phyloP scores from a whole-genome alignment of 345 rosid genomes.

The Sapria himalayana region DNA sequence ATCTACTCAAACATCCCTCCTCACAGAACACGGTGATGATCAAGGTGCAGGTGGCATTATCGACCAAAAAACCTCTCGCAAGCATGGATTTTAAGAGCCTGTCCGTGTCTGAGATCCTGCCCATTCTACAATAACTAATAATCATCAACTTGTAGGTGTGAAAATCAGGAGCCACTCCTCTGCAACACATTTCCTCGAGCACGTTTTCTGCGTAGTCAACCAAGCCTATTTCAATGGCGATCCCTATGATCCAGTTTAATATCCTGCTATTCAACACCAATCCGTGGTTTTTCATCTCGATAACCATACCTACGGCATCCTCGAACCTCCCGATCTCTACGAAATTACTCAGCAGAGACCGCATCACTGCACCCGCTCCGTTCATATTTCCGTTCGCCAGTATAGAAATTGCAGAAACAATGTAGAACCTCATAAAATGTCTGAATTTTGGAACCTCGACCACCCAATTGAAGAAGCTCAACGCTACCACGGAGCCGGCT shows the following conservation, averaged over 20 bases:
- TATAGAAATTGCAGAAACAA: constrained; percentile 38
- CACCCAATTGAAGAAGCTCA: constrained; percentile 65
- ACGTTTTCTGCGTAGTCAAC: constrained; percentile 35
- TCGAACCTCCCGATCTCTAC: constrained; percentile 48
- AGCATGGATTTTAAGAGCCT: constrained; percentile 54
- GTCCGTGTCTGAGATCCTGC: constrained; percentile 40
- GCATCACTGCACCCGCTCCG: constrained; percentile 50
- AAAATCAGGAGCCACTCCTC: constrained; percentile 42
- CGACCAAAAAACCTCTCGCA: constrained; percentile 36
- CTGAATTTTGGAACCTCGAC: constrained; percentile 32
- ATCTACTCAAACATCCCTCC: constrained; percentile 39
- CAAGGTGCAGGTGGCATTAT: constrained; percentile 56
- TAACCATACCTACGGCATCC: constrained; percentile 47
- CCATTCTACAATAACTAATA: constrained; percentile 32
- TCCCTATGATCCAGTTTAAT: constrained; percentile 26
- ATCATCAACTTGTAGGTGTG: constrained; percentile 42
- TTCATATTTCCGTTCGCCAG: constrained; percentile 35
- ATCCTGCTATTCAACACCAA: constrained; percentile 18
- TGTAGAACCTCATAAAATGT: constrained; percentile 61
- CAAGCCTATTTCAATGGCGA: constrained; percentile 27
- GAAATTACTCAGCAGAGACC: constrained; percentile 48
- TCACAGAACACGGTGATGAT: constrained; percentile 28
- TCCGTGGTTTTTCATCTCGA: constrained; percentile 65
- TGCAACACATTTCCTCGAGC: constrained; percentile 59
- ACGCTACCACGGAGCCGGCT: constrained; percentile 67